These are phyloP conservation scores for Nosema bombycis DNA, from an alignment of 371 early-diverging fungal genomes.

Conservation along the genomic window DNA sequence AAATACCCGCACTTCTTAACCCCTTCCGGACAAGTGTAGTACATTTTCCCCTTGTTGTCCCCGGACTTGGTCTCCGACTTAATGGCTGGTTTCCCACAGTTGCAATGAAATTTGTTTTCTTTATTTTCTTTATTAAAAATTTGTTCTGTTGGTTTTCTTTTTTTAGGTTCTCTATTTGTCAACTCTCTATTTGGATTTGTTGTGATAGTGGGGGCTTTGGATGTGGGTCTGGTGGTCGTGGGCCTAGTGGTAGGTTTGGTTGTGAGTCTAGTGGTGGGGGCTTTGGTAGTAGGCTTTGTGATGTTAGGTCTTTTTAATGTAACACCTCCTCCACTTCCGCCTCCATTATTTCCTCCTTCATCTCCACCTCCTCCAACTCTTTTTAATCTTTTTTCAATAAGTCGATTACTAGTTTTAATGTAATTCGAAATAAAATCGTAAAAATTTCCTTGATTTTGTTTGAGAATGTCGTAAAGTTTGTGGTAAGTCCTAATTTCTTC, in stretches of 20 bases:
- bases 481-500: slow-evolving; percentile 56
- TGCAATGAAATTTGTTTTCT: slow-evolving; percentile 63
- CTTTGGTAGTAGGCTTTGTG: background rate
- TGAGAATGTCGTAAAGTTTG: slow-evolving; percentile 67
- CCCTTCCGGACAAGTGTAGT: slow-evolving; percentile 65
- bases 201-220: background rate
- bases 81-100: slow-evolving; percentile 67
- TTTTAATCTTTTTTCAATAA: background rate
- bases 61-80: slow-evolving; percentile 67
- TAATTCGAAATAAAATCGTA: slow-evolving; percentile 59
- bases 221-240: background rate
- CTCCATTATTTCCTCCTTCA: background rate
- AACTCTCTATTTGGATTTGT: background rate
- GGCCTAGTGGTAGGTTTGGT: background rate
- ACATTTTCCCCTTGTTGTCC: slow-evolving; percentile 67
- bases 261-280: background rate
- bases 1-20: slow-evolving; percentile 63
- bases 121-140: background rate
- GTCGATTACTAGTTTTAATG: background rate
- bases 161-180: background rate
- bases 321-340: background rate
- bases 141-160: background rate
- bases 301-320: background rate
- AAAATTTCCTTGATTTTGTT: slow-evolving; percentile 70
- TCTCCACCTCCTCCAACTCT: background rate